Percentiles rank a stretch among this genome's conserved stretches.
Evolutionary conservation across 2,329 filamentous ascomycete genomes (phyloP).

Genomic region (Alternaria infectoria): DNA sequence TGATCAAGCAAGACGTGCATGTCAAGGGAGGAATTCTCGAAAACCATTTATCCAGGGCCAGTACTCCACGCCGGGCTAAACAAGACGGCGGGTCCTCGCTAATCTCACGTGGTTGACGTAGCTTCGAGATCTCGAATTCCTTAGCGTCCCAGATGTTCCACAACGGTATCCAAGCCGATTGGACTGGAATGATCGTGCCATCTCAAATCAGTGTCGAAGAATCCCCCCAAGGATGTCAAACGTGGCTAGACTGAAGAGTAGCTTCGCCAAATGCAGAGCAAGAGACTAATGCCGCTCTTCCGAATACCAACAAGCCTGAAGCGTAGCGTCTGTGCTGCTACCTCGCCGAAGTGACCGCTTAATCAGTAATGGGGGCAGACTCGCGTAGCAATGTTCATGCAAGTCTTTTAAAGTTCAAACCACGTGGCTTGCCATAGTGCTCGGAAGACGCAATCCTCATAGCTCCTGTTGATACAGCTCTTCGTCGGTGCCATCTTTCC

Average conservation of each 20-base stretch:
- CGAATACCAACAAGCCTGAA: not conserved
- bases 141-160: not conserved
- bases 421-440: not conserved
- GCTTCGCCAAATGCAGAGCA: not conserved
- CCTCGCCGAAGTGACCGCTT: not conserved
- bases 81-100: not conserved
- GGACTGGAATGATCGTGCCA: not conserved
- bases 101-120: not conserved
- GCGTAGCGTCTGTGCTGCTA: not conserved
- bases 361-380: not conserved
- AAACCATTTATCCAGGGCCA: not conserved
- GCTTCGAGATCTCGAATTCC: not conserved
- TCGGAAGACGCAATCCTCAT: not conserved
- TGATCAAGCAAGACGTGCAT: not conserved
- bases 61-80: not conserved
- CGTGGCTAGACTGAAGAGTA: not conserved
- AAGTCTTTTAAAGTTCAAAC: not conserved
- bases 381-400: not conserved
- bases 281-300: not conserved
- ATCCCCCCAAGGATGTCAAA: not conserved
- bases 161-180: not conserved
- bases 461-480: slow-evolving; percentile 1
- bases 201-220: not conserved
- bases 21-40: not conserved
- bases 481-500: not conserved